phyloP scores from a whole-genome alignment of 495 filamentous ascomycete species.

The Trichoderma parareesei region DNA sequence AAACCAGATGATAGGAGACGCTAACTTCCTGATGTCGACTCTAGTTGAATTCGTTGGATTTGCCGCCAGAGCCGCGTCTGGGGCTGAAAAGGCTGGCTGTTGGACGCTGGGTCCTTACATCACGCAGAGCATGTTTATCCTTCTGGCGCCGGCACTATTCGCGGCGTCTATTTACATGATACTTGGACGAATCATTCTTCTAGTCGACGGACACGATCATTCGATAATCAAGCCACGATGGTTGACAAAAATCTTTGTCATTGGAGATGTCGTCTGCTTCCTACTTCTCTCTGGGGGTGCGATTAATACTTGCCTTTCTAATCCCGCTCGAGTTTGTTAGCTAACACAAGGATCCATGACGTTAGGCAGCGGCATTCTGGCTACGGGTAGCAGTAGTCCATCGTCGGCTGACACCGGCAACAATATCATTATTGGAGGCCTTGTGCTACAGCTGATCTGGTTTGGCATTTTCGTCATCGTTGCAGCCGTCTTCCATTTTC shows the following conservation, averaged over 20 bases:
- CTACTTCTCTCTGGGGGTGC: conserved; percentile 14
- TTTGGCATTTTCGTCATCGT: neutral
- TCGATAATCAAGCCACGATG: conserved; percentile 32
- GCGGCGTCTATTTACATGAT: conserved; percentile 53
- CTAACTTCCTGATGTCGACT: too few relatives aligned
- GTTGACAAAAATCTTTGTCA: conserved; percentile 43
- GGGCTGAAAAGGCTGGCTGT: neutral
- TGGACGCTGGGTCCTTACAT: conserved; percentile 12
- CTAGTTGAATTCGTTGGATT: conserved; percentile 12
- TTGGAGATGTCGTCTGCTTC: conserved; percentile 37
- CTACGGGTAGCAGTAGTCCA: neutral
- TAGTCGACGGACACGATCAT: conserved; percentile 29
- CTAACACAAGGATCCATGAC: neutral
- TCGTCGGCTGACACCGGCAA: neutral
- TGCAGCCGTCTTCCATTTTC: neutral
- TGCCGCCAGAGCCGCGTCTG: conserved; percentile 13
- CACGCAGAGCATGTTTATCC: conserved; percentile 23
- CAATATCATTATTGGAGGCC: neutral
- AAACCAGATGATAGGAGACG: too few relatives aligned
- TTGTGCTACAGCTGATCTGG: neutral
- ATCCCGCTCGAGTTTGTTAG: neutral
- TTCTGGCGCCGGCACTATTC: conserved; percentile 32
- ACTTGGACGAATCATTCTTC: conserved; percentile 38
- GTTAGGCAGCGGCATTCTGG: neutral
- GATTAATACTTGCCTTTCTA: neutral